Evolutionary conservation across 2,329 filamentous ascomycete species (phyloP), one percentile per base, ranked within the genome.

Genomic region (Passalora sequoiae): DNA sequence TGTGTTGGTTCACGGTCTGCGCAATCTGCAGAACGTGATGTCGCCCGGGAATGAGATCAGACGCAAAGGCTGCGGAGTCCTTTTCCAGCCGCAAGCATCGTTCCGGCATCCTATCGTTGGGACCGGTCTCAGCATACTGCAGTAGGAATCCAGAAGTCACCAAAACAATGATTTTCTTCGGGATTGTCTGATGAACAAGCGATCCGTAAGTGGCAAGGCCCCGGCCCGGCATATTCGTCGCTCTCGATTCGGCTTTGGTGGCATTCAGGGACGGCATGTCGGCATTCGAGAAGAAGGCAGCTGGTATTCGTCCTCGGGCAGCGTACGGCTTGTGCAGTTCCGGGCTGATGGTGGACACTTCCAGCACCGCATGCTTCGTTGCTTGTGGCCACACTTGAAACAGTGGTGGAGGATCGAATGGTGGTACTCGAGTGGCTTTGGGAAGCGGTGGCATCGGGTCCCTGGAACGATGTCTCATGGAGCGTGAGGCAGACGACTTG

Each of bases 321-420:
- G 52, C 44, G 39, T 57, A 58, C 15, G 53, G 47, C 30, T 47
- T 17, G 3, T 50, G 44, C 13, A 76, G 67, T 48, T 94, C 89
- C 1, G 83, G 76, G 1, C 84, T 78, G 8, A 84, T 66, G 2
- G 75, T 77, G 27, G 83, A 83, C 12, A 84, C 76, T 19, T 81
- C 76, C 3, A 94, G 70, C 12, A 76, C 80, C 8, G 79, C 81
- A 62, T 92, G 79, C 58, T 85, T 89, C 53, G 87, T 76, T 2
- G 87, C 81, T 64, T 94, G 89, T 0, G 86, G 84, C 61, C 89
- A 94, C 9, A 86, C 88, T 62, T 94, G 85, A 63, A 89, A 94
- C 9, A 96, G 69, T 2, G 88, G 86, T 5, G 87, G 86, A 6
- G 69, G 65, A 4, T 69, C 63, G 63, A 69, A 72, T 37, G 56